These are phyloP conservation scores for Candida smagusa DNA, from an alignment of 1,139 yeast species.

Conservation along the genomic window DNA sequence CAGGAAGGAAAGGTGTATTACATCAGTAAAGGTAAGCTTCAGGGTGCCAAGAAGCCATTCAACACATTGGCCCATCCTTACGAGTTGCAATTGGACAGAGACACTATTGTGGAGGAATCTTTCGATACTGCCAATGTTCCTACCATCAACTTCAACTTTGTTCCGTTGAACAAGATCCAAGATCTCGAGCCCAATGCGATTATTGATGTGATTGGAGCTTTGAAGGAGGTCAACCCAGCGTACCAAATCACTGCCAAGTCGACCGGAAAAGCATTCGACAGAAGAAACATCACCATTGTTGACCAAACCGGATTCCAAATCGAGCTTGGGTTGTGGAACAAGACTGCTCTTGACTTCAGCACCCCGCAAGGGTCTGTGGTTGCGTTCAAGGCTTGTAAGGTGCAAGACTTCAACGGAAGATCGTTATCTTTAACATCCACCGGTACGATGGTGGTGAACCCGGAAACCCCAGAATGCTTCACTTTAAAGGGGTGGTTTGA, in stretches of 20 bases:
- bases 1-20: conserved; percentile 91
- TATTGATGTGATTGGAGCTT: conserved; percentile 84
- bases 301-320: conserved; percentile 81
- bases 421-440: conserved; percentile 77
- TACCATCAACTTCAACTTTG: conserved; percentile 71
- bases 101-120: conserved; percentile 72
- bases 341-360: conserved; percentile 73
- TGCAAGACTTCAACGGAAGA: conserved; percentile 87
- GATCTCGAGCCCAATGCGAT: conserved; percentile 67
- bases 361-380: conserved; percentile 80
- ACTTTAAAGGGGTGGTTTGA: conserved; percentile 94
- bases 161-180: conserved; percentile 64
- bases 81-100: conserved; percentile 80
- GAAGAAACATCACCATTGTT: conserved; percentile 83
- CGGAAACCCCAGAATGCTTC: conserved; percentile 87
- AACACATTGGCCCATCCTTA: conserved; percentile 84
- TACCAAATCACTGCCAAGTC: conserved; percentile 88
- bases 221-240: conserved; percentile 71
- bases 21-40: conserved; percentile 76
- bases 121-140: conserved; percentile 69
- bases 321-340: conserved; percentile 87
- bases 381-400: conserved; percentile 88
- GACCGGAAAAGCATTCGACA: conserved; percentile 84
- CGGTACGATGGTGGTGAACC: conserved; percentile 73
- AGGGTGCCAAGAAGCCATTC: conserved; percentile 82